Evolutionary conservation across 441 rosid genomes (phyloP), one percentile per base, ranked within the genome.

Genomic region (Gossypium davidsonii): DNA sequence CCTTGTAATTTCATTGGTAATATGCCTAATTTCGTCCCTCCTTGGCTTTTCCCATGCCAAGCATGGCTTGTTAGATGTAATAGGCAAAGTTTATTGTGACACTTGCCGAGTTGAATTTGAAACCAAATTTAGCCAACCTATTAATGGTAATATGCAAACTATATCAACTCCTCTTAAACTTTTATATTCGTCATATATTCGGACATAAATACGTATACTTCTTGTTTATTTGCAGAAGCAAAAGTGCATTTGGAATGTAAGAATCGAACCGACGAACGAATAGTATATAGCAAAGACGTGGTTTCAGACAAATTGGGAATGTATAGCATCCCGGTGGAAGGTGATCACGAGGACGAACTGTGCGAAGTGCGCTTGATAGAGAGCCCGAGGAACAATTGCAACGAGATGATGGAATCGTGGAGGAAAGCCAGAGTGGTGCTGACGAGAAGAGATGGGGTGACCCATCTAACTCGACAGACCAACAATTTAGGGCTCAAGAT

Each of bases 21-120:
- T 79, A 63, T 84, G 80, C 83, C 67, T 87, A 26, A 26, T 26
- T 70, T 78, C 74, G 46, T 72, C 83, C 37, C 67, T 80, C 74
- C 71, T 79, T 71, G 63, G 75, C 77, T 44, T 70, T 12, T 70
- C 82, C 76, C 9, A 23, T n/a, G 75, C 6, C 23, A 21, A 21
- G 23, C 23, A 21, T 21, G 23, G 23, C 23, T 21, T 84, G 53
- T 3, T 1, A 28, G 18, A 17, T 2, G 90, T 83, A n/a, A 66
- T 77, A 57, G 92, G 92, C 71, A 70, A 57, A 59, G 87, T 85
- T 20, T 84, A 75, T 69, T 88, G 90, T 9, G 92, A 88, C 72
- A 64, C 81, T 1, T 86, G 92, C 67, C 87, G 86, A 1, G 83
- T 85, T 1, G 78, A 80, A 69, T 86, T 86, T 75, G 60, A 74